Evolutionary conservation across 257 asterid species (phyloP).

Genomic region (Coffea canephora): DNA sequence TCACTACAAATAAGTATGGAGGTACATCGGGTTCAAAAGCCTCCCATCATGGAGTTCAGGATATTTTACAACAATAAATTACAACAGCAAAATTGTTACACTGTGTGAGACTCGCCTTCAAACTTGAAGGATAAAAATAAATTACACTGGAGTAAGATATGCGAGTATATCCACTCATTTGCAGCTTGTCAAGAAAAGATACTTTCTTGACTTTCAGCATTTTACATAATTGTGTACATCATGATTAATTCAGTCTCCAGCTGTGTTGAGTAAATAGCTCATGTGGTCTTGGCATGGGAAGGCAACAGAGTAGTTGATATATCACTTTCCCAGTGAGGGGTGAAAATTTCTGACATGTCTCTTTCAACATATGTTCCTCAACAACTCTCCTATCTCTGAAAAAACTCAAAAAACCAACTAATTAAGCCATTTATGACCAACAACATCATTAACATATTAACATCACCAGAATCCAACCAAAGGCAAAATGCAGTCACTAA

Average conservation of each 20-base stretch:
- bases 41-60: neutral
- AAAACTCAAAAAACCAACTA: neutral
- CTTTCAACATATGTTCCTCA: slow-evolving; percentile 24
- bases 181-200: neutral
- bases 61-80: neutral
- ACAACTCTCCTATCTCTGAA: slow-evolving; percentile 12
- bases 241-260: slow-evolving; percentile 20
- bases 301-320: slow-evolving; percentile 26
- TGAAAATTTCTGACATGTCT: slow-evolving; percentile 16
- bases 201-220: slow-evolving; percentile 1
- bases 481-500: neutral
- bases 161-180: neutral
- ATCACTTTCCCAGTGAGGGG: slow-evolving; percentile 27
- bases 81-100: slow-evolving; percentile 11
- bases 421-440: neutral
- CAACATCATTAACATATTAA: neutral
- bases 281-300: slow-evolving; percentile 27
- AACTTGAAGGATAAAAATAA: neutral
- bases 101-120: neutral
- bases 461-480: neutral
- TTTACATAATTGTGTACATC: neutral
- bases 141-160: neutral
- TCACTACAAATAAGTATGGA: neutral
- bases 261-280: slow-evolving; percentile 25
- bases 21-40: neutral